Conservation (phyloP, 768 basidiomycete species). For the Sporobolomyces phaffii region DNA sequence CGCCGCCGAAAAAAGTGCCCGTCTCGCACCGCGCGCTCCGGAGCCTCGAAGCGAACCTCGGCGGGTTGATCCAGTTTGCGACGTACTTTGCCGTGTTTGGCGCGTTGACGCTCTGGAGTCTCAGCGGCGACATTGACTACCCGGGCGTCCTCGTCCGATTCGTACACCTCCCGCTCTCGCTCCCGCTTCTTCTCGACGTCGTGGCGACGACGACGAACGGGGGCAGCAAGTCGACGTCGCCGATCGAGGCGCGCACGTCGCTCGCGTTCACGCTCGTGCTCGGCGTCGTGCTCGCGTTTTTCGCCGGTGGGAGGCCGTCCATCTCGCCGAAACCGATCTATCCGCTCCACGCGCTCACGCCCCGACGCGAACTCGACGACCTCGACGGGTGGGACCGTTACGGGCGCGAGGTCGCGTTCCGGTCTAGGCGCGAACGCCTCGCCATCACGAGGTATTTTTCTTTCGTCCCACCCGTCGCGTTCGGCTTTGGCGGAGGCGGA, state of each 20-base stretch:
- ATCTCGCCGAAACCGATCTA: constrained; percentile 25
- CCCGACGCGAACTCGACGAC: constrained; percentile 34
- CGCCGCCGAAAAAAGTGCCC: constrained; percentile 37
- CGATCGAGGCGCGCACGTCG: constrained; percentile 37
- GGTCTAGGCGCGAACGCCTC: constrained; percentile 31
- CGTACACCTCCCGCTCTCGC: background rate
- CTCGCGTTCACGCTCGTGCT: constrained; percentile 39
- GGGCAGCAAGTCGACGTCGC: constrained; percentile 1
- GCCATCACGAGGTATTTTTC: constrained; percentile 35
- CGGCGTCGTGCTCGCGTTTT: constrained; percentile 38
- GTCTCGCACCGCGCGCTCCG: constrained; percentile 32
- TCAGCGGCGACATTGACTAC: constrained; percentile 37
- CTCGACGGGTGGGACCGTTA: constrained; percentile 40
- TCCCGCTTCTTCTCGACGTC: background rate
- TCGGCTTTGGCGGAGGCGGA: background rate
- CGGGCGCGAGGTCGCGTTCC: constrained; percentile 39
- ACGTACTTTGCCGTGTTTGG: constrained; percentile 37
- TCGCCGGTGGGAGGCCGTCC: constrained; percentile 37
- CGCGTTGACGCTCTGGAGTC: constrained; percentile 23
- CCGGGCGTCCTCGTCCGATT: constrained; percentile 6
- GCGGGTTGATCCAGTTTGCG: constrained; percentile 37
- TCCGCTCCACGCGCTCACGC: background rate
- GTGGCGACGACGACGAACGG: background rate
- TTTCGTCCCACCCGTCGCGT: constrained; percentile 23
- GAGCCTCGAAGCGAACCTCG: constrained; percentile 37